A percentile compares a stretch with the other conserved stretches of the same genome.
Evolutionary conservation across 2,329 filamentous ascomycete genomes (phyloP).

Genomic region (Trichophyton benhamiae): DNA sequence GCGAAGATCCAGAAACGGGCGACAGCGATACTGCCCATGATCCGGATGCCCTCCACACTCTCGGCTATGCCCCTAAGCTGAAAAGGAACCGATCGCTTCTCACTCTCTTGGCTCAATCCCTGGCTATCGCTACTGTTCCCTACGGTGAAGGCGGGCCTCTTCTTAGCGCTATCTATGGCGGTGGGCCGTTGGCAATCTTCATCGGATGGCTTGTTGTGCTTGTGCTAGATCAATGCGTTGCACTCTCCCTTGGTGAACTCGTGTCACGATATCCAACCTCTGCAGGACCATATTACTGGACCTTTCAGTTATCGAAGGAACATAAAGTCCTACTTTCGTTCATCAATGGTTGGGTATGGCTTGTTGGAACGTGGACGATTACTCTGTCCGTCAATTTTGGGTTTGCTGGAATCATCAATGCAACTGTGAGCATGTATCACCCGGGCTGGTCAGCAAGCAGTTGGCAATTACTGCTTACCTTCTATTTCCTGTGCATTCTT

Average conservation of each 20-base stretch:
- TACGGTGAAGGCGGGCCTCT: constrained; percentile 33
- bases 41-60: too few species aligned
- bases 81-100: constrained; percentile 19
- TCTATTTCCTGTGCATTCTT: too few species aligned
- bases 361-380: too few species aligned
- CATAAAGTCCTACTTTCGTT: constrained; percentile 8
- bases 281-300: constrained; percentile 44
- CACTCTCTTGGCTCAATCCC: constrained; percentile 48
- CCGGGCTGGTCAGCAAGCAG: too few species aligned
- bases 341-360: too few species aligned
- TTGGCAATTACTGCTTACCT: too few species aligned
- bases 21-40: too few species aligned
- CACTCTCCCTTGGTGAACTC: constrained; percentile 39
- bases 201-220: too few species aligned
- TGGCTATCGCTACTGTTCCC: constrained; percentile 50
- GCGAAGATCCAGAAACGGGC: too few species aligned
- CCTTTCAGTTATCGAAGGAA: constrained; percentile 37
- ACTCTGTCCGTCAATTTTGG: constrained; percentile 41
- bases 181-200: constrained; percentile 38
- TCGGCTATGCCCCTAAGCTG: too few species aligned
- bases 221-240: too few species aligned
- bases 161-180: constrained; percentile 33
- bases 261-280: constrained; percentile 43
- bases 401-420: not conserved
- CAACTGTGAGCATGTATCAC: too few species aligned